These are phyloP conservation scores for Blastobotrys chiropterorum DNA, from an alignment of 805 yeast species.

Conservation along the genomic window DNA sequence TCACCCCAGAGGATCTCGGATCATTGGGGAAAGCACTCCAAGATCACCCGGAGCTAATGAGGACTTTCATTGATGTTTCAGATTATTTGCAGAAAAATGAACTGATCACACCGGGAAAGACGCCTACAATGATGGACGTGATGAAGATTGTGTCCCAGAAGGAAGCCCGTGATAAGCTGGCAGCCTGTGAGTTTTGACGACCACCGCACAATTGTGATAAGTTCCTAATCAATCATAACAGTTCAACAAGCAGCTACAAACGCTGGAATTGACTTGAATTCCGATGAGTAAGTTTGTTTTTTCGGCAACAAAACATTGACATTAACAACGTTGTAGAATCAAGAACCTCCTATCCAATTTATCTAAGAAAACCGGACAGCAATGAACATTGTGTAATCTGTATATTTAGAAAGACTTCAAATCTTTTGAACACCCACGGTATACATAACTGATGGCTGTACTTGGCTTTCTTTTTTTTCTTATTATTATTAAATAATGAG, in stretches of 20 bases:
- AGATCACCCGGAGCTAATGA: conserved; percentile 2
- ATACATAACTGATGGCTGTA: too few relatives aligned
- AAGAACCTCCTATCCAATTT: not conserved
- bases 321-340: not conserved
- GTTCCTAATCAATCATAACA: not conserved
- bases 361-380: not conserved
- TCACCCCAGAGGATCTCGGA: not conserved
- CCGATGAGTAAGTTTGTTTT: conserved; percentile 15
- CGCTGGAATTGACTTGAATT: conserved; percentile 18
- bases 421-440: too few relatives aligned
- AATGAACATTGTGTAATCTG: too few relatives aligned
- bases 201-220: not conserved
- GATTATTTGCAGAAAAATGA: conserved; percentile 1
- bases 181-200: conserved; percentile 15
- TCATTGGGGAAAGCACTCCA: not conserved
- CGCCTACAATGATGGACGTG: conserved; percentile 18
- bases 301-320: not conserved
- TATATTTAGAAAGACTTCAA: too few relatives aligned
- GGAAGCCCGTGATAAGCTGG: conserved; percentile 23
- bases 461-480: too few relatives aligned
- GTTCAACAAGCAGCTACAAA: conserved; percentile 15
- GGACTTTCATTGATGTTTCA: not conserved
- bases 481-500: too few relatives aligned
- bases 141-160: conserved; percentile 26
- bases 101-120: conserved; percentile 4